These are phyloP conservation scores for Pyrenophora seminiperda DNA, from an alignment of 2,329 filamentous ascomycete species.

Conservation along the genomic window DNA sequence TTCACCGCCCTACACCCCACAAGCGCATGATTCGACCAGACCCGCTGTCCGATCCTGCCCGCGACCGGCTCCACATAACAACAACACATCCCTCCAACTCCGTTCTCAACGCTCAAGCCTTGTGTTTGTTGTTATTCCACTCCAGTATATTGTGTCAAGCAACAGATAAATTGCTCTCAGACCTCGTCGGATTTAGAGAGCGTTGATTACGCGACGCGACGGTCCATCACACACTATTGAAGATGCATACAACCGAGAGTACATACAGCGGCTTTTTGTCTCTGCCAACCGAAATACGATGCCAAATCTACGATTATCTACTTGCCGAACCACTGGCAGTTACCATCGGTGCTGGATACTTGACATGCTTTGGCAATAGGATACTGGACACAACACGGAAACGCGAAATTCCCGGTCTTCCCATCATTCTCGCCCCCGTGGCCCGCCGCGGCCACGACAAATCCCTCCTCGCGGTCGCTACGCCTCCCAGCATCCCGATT, in stretches of 20 bases:
- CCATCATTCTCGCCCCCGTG: constrained; percentile 42
- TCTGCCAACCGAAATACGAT: constrained; percentile 50
- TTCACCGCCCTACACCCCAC: constrained; percentile 20
- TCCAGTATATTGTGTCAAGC: too few relatives aligned
- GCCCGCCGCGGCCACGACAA: constrained; percentile 41
- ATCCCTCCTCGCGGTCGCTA: constrained; percentile 38
- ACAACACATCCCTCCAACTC: constrained; percentile 8
- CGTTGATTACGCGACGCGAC: neutral
- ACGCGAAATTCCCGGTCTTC: constrained; percentile 45
- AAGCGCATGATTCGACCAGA: constrained; percentile 19
- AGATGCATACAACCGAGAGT: constrained; percentile 3
- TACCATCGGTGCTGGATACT: constrained; percentile 48
- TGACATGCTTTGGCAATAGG: constrained; percentile 36
- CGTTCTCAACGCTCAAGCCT: neutral
- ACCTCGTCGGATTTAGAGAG: neutral
- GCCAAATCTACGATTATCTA: constrained; percentile 50
- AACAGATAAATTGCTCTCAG: constrained; percentile 5
- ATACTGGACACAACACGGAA: constrained; percentile 34
- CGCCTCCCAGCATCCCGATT: constrained; percentile 31
- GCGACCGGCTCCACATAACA: constrained; percentile 4
- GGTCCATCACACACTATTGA: neutral
- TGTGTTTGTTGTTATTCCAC: neutral
- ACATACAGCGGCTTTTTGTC: constrained; percentile 25
- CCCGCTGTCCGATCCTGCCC: constrained; percentile 1
- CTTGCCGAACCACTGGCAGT: constrained; percentile 44